Conservation (phyloP, 306 rosid species). For the Rosa chinensis region DNA sequence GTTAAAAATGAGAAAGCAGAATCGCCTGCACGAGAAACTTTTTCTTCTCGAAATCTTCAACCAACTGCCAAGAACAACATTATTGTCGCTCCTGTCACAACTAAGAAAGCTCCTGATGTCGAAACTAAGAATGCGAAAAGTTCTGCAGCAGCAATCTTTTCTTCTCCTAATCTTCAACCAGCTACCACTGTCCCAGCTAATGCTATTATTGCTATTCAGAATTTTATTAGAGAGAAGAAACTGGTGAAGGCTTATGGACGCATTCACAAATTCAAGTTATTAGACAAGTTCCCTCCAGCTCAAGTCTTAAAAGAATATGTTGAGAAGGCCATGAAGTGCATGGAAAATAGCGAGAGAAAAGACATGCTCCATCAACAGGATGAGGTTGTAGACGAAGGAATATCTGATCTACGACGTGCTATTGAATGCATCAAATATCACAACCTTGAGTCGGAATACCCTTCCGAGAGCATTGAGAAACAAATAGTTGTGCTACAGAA, state of each 20-base stretch:
- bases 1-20: background rate
- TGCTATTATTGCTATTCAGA: background rate
- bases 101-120: too few species aligned
- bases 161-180: constrained; percentile 28
- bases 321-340: background rate
- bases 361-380: background rate
- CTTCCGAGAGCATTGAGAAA: background rate
- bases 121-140: background rate
- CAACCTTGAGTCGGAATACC: background rate
- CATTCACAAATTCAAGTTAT: background rate
- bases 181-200: background rate
- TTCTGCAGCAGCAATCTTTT: background rate
- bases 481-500: background rate
- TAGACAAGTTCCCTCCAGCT: background rate
- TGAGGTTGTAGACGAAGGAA: background rate
- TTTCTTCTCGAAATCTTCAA: constrained; percentile 29
- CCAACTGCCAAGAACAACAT: background rate
- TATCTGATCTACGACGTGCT: background rate
- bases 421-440: background rate
- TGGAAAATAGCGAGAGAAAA: background rate
- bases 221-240: background rate
- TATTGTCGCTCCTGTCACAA: background rate
- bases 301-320: background rate
- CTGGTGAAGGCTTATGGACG: background rate
- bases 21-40: background rate